A percentile compares a stretch with the other conserved stretches of the same genome.
These are phyloP conservation scores for Spongiforma sp. DNA, from an alignment of 1,284 basidiomycete species.

Conservation along the genomic window DNA sequence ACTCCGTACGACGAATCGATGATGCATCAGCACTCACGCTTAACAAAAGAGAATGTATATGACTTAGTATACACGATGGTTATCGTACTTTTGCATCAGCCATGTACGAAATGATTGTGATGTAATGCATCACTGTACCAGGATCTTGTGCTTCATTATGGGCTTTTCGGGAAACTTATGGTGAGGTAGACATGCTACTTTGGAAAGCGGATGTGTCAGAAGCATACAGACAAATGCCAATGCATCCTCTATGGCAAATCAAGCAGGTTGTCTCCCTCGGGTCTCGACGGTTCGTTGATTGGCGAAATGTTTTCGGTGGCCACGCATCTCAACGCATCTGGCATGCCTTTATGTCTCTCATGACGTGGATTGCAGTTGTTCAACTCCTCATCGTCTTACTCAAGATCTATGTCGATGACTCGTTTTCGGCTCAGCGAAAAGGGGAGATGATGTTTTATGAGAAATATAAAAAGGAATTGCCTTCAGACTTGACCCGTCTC, in stretches of 20 bases:
- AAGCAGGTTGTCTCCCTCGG: conserved; percentile 43
- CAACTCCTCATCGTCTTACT: conserved; percentile 5
- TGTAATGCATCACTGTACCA: background rate
- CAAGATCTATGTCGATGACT: conserved; percentile 41
- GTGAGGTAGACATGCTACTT: background rate
- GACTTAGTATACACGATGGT: background rate
- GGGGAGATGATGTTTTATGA: background rate
- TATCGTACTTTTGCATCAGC: background rate
- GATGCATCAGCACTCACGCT: background rate
- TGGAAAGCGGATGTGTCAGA: conserved; percentile 45
- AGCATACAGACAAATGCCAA: conserved; percentile 43
- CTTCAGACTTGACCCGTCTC: conserved; percentile 26
- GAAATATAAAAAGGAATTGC: conserved; percentile 33
- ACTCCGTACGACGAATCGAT: background rate
- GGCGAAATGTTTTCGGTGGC: conserved; percentile 40
- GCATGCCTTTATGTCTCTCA: conserved; percentile 37
- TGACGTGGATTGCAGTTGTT: conserved; percentile 41
- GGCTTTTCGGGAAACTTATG: no score
- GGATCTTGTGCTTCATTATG: background rate
- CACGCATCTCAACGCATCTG: conserved; percentile 33
- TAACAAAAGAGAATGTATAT: background rate
- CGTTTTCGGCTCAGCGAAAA: conserved; percentile 18
- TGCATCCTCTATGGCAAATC: conserved; percentile 49
- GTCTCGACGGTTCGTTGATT: conserved; percentile 33
- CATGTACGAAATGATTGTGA: background rate